Evolutionary conservation across 2,329 filamentous ascomycete species (phyloP).

Genomic region (Sporothrix protearum): DNA sequence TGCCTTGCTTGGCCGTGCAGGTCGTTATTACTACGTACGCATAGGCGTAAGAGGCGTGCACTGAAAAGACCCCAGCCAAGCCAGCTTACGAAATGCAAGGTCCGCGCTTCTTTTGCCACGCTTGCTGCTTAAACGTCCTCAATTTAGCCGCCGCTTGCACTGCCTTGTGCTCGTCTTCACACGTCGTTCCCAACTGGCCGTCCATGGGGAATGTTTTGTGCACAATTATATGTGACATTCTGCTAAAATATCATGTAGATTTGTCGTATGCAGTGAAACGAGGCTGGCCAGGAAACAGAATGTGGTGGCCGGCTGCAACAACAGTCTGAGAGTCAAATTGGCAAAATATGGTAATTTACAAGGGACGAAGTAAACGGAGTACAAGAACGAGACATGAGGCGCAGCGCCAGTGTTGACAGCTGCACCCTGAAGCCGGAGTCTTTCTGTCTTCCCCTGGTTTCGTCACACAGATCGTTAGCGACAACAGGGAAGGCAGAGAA

Average conservation of each 20-base stretch:
- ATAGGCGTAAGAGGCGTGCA: not conserved
- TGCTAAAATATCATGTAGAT: not conserved
- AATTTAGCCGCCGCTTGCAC: not conserved
- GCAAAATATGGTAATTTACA: not conserved
- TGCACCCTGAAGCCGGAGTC: not conserved
- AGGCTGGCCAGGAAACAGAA: conserved; percentile 17
- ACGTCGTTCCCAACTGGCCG: not conserved
- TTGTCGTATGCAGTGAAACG: not conserved
- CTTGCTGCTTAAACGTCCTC: not conserved
- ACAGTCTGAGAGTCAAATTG: not conserved
- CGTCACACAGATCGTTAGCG: conserved; percentile 9
- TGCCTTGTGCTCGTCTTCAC: not conserved
- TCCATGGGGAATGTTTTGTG: not conserved
- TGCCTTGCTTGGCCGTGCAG: conserved; percentile 7
- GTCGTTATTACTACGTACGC: conserved; percentile 9
- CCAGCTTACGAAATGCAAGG: not conserved
- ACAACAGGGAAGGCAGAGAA: conserved; percentile 9
- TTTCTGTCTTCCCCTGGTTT: not conserved
- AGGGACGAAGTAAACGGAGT: not conserved
- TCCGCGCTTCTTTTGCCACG: not conserved
- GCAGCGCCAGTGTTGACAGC: not conserved
- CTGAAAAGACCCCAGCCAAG: not conserved
- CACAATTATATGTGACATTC: not conserved
- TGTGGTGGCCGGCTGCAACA: not conserved
- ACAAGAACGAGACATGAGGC: not conserved